These are phyloP conservation scores for Lachnellula hyalina DNA, from an alignment of 2,329 filamentous ascomycete genomes.

Conservation along the genomic window DNA sequence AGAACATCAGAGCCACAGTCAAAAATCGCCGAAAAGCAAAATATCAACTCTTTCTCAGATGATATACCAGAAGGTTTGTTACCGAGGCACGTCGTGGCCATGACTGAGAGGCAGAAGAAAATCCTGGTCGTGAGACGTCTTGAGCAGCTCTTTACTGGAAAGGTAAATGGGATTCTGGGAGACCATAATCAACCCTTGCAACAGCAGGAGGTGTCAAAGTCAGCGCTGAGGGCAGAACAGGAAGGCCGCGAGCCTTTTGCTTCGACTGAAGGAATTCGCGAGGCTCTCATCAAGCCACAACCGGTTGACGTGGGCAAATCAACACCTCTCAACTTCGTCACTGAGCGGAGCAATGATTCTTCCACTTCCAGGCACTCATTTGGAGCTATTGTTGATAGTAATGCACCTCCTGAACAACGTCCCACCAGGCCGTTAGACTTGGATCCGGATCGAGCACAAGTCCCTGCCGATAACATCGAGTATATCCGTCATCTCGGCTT, in stretches of 20 bases:
- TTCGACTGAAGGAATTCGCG: constrained; percentile 33
- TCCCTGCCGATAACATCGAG: constrained; percentile 71
- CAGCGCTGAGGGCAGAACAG: constrained; percentile 39
- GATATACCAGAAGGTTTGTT: constrained; percentile 68
- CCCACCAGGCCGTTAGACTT: constrained; percentile 72
- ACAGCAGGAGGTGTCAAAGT: constrained; percentile 48
- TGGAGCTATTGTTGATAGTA: constrained; percentile 10
- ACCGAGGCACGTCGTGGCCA: constrained; percentile 48
- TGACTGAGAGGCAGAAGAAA: constrained; percentile 71
- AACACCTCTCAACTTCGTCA: constrained; percentile 4
- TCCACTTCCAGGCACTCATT: constrained; percentile 16
- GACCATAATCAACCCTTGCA: constrained; percentile 24
- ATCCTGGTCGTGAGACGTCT: constrained; percentile 70
- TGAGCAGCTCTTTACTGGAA: constrained; percentile 79
- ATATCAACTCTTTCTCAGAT: constrained; percentile 63
- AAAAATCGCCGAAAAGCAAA: constrained; percentile 41
- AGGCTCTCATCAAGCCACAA: constrained; percentile 35
- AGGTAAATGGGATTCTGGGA: constrained; percentile 37
- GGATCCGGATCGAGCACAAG: constrained; percentile 71
- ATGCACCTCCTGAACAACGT: constrained; percentile 58
- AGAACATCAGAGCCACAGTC: background rate
- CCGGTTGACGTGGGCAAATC: constrained; percentile 16
- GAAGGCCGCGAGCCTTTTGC: constrained; percentile 15
- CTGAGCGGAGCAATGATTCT: constrained; percentile 23
- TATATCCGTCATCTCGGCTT: constrained; percentile 73